Percentiles rank a stretch among this genome's conserved stretches.
phyloP scores from a whole-genome alignment of 352 stramenopile genomes.

The Elongisporangium prolatum region DNA sequence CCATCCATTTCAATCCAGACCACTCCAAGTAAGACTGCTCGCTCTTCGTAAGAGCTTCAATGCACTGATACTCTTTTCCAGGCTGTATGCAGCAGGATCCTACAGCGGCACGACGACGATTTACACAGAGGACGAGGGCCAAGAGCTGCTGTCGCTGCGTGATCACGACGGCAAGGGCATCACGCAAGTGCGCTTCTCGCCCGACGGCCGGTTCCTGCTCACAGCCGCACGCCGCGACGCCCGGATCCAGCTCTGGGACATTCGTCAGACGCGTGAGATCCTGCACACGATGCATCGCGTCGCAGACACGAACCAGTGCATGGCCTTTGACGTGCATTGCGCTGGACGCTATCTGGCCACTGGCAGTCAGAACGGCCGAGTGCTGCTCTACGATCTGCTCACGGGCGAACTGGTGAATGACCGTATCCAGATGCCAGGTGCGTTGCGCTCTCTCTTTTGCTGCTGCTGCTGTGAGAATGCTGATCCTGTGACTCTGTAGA shows the following conservation, averaged over 20 bases:
- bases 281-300: constrained; percentile 53
- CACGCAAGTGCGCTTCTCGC: constrained; percentile 77
- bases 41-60: no score
- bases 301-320: constrained; percentile 66
- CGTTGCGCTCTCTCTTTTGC: neutral
- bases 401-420: constrained; percentile 50
- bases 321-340: constrained; percentile 76
- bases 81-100: constrained; percentile 80
- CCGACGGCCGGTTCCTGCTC: constrained; percentile 67
- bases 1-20: constrained; percentile 77
- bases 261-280: constrained; percentile 65
- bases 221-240: constrained; percentile 66
- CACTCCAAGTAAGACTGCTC: constrained; percentile 44
- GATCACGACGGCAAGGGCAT: constrained; percentile 77
- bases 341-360: constrained; percentile 55
- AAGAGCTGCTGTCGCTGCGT: constrained; percentile 50
- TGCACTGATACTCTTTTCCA: no score
- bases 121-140: constrained; percentile 76
- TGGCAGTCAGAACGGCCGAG: constrained; percentile 42
- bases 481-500: constrained; percentile 15
- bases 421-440: constrained; percentile 24
- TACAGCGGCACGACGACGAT: constrained; percentile 81
- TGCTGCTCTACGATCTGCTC: constrained; percentile 55
- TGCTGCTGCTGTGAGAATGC: neutral
- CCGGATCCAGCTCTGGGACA: constrained; percentile 84